phyloP scores from a whole-genome alignment of 306 rosid genomes.

The Abrus precatorius region DNA sequence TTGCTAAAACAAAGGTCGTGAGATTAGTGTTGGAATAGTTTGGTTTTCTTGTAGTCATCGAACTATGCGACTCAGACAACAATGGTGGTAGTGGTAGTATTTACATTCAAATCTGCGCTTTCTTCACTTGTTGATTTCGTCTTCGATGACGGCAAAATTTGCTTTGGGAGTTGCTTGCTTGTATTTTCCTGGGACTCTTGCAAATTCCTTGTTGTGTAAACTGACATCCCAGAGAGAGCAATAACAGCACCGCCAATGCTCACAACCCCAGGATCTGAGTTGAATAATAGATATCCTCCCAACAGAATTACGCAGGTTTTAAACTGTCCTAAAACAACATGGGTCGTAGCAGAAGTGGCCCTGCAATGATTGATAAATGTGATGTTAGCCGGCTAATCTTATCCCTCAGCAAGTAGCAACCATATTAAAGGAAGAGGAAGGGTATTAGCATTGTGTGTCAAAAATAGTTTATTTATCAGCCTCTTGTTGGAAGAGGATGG shows the following conservation, averaged over 20 bases:
- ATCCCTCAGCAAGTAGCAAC: neutral
- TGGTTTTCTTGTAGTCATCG: neutral
- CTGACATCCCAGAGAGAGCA: conserved; percentile 56
- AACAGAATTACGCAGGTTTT: conserved; percentile 84
- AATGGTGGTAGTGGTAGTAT: conserved; percentile 42
- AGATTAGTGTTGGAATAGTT: conserved; percentile 22
- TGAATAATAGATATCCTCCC: conserved; percentile 57
- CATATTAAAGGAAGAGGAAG: neutral
- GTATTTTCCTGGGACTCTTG: conserved; percentile 50
- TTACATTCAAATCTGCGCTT: conserved; percentile 48
- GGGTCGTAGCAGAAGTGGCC: conserved; percentile 95
- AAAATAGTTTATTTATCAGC: neutral
- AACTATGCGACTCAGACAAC: conserved; percentile 46
- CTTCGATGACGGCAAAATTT: conserved; percentile 15
- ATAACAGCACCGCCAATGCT: conserved; percentile 58
- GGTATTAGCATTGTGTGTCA: neutral
- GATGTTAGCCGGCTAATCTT: conserved; percentile 38
- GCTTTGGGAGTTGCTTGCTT: conserved; percentile 53
- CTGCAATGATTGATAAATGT: conserved; percentile 56
- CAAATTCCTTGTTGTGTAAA: conserved; percentile 55
- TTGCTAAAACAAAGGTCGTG: conserved; percentile 35
- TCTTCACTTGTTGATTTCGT: conserved; percentile 48
- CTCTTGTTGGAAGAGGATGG: conserved; percentile 2
- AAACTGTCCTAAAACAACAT: conserved; percentile 95
- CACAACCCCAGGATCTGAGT: conserved; percentile 60